phyloP scores from a whole-genome alignment of 495 filamentous ascomycete genomes.

The Neurospora sublineolata region DNA sequence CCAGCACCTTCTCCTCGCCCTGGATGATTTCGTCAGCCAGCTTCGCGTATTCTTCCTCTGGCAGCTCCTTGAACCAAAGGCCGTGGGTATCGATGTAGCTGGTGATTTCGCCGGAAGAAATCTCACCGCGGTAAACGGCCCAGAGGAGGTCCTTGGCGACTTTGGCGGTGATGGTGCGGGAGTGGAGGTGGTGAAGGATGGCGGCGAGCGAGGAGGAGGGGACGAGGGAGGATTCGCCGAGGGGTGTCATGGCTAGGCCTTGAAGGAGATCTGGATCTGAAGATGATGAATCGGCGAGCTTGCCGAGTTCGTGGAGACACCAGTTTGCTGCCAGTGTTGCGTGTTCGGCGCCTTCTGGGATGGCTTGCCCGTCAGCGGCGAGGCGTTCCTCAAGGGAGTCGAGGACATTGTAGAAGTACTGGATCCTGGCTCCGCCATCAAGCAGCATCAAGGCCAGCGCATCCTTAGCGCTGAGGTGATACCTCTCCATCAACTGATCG shows the following conservation, averaged over 20 bases:
- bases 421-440: constrained; percentile 67
- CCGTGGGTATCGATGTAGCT: constrained; percentile 54
- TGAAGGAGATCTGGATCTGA: neutral
- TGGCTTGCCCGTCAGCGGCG: constrained; percentile 18
- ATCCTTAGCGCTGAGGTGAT: constrained; percentile 69
- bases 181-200: constrained; percentile 53
- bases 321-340: constrained; percentile 46
- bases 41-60: constrained; percentile 44
- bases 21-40: constrained; percentile 42
- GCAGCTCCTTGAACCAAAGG: constrained; percentile 53
- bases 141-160: constrained; percentile 66
- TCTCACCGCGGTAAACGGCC: constrained; percentile 36
- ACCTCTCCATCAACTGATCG: constrained; percentile 42
- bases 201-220: constrained; percentile 49
- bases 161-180: constrained; percentile 58
- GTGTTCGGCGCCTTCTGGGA: neutral
- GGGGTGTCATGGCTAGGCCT: constrained; percentile 24
- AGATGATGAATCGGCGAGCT: constrained; percentile 34
- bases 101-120: constrained; percentile 24
- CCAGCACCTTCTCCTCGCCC: constrained; percentile 48
- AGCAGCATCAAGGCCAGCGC: constrained; percentile 69
- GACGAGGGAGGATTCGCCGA: constrained; percentile 36
- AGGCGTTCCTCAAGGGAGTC: constrained; percentile 37
- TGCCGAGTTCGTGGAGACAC: constrained; percentile 84
- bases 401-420: constrained; percentile 72